Evolutionary conservation across 2,329 filamentous ascomycete species (phyloP).

Genomic region (Dothidotthia symphoricarpi): DNA sequence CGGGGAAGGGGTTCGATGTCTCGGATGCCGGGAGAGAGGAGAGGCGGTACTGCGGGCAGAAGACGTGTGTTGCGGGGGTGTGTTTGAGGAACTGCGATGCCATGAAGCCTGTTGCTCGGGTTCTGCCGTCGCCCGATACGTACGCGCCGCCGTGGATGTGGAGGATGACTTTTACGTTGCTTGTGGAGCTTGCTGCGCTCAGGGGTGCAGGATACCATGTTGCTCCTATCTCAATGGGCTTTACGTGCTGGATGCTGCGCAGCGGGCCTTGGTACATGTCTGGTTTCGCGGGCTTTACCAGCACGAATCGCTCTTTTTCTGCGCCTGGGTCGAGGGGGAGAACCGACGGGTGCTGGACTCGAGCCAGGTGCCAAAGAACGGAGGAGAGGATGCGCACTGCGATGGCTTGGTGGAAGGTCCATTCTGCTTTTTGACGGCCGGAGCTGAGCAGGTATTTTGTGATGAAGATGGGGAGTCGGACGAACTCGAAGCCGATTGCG

Average conservation of each 20-base stretch:
- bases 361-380: conserved; percentile 34
- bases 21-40: conserved; percentile 40
- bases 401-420: conserved; percentile 44
- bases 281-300: conserved; percentile 24
- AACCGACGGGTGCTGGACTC: conserved; percentile 27
- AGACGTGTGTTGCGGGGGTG: conserved; percentile 41
- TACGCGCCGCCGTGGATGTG: conserved; percentile 54
- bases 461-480: conserved; percentile 43
- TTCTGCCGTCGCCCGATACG: conserved; percentile 46
- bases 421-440: conserved; percentile 43
- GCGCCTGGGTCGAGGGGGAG: conserved; percentile 37
- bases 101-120: conserved; percentile 32
- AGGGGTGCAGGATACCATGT: conserved; percentile 45
- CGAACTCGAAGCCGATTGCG: conserved; percentile 36
- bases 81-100: conserved; percentile 38
- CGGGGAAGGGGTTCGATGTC: conserved; percentile 49
- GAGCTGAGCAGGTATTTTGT: conserved; percentile 38
- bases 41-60: conserved; percentile 52
- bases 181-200: conserved; percentile 8
- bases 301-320: conserved; percentile 43
- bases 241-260: too few species aligned
- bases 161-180: conserved; percentile 40
- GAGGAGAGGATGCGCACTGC: conserved; percentile 34
- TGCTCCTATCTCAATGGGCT: conserved; percentile 41
- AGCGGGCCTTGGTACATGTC: conserved; percentile 33